These are phyloP conservation scores for Lojkania enalia DNA, from an alignment of 2,329 filamentous ascomycete genomes.

Conservation along the genomic window DNA sequence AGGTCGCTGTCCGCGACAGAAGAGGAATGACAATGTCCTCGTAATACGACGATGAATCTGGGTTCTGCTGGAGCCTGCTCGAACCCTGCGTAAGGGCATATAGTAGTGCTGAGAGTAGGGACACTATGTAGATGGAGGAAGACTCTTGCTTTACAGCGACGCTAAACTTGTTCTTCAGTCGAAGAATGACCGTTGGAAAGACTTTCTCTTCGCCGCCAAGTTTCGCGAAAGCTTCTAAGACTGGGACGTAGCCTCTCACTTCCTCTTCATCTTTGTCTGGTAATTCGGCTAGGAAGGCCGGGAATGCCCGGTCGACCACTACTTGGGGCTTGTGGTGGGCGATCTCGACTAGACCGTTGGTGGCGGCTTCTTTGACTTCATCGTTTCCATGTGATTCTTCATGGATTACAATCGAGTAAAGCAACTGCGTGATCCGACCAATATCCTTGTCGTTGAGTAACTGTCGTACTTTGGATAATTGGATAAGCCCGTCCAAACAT, in stretches of 20 bases:
- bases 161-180: slow-evolving; percentile 65
- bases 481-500: slow-evolving; percentile 49
- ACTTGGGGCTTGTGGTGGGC: slow-evolving; percentile 64
- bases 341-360: slow-evolving; percentile 62
- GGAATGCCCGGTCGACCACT: slow-evolving; percentile 67
- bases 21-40: slow-evolving; percentile 52
- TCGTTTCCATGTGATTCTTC: slow-evolving; percentile 60
- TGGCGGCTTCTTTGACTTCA: slow-evolving; percentile 61
- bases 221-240: slow-evolving; percentile 66
- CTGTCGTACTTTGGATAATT: slow-evolving; percentile 47
- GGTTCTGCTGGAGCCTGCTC: slow-evolving; percentile 53
- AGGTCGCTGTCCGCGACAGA: slow-evolving; percentile 42
- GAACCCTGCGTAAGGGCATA: slow-evolving; percentile 62
- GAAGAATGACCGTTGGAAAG: slow-evolving; percentile 65
- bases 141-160: slow-evolving; percentile 57
- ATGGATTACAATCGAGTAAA: slow-evolving; percentile 64
- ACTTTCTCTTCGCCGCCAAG: slow-evolving; percentile 64
- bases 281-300: slow-evolving; percentile 66
- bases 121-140: slow-evolving; percentile 59
- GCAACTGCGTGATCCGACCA: slow-evolving; percentile 59
- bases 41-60: slow-evolving; percentile 48
- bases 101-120: slow-evolving; percentile 63
- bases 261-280: slow-evolving; percentile 59
- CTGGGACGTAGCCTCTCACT: slow-evolving; percentile 54
- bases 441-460: slow-evolving; percentile 49